Base-by-base conservation (phyloP, 257 asterid genomes). In the Penstemon davidsonii region DNA sequence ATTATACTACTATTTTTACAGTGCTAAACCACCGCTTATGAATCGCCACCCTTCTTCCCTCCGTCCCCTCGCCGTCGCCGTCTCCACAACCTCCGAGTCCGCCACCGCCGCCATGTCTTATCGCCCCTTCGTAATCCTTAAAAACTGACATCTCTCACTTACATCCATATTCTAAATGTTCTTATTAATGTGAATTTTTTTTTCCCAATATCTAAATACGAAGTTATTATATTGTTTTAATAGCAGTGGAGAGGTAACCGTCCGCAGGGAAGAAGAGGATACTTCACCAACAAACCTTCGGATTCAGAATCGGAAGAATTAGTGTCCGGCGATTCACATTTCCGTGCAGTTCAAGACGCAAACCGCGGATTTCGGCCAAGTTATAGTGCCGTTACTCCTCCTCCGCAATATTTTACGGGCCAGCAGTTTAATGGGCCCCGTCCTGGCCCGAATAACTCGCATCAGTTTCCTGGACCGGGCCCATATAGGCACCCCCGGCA, bases 321-420 rank as follows among this genome's bases (percentile, higher is more conserved):
- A 8, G 81, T 79, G 19, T 51, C 84, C 66, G 90, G 95, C n/a
- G 94, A 85, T 68, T 81, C 85, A 6, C 90, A 86, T 41, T 41
- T 15, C 41, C 8, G 15, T 61, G 85, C 89, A 10, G 87, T 82
- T 19, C 83, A 69, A 55, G 81, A 72, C 67, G 70, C 87, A 73
- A 84, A 86, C 72, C 82, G 84, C 57, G 82, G 88, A 65, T 78
- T 82, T 73, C 80, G 84, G 8, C 84, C 78, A 4, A 72, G 40
- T 62, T 79, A 70, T 71, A 58, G 62, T 74, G 59, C 82, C 12
- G 82, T 74, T 57, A 82, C 90, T 73, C 87, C 76, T 39, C 88
- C 90, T 5, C 71, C 75, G 6, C 79, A 72, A 8, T 71, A 25
- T 64, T 61, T 8, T 33, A 11, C 69, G 55, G 80, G 62, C 15